Percentiles rank a stretch among this genome's conserved stretches.
Conservation (phyloP, 495 filamentous ascomycete genomes). For the Penicillium daleae region DNA sequence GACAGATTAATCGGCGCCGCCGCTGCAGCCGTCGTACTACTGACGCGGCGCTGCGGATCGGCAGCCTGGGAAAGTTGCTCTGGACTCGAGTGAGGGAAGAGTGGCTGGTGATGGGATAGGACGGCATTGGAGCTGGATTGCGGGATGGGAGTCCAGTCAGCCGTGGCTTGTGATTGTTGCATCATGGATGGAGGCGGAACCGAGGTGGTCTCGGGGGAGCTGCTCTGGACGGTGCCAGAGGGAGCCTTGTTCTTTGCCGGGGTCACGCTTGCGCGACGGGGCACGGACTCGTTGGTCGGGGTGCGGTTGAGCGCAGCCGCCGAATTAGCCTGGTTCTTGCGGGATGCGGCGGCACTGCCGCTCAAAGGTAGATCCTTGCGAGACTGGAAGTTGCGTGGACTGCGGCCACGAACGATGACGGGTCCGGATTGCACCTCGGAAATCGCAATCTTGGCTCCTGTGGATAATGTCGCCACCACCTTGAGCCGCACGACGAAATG, state of each 20-base stretch:
- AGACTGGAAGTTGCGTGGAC: slow-evolving; percentile 78
- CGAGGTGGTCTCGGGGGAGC: slow-evolving; percentile 44
- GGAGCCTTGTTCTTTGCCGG: slow-evolving; percentile 57
- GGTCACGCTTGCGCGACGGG: slow-evolving; percentile 49
- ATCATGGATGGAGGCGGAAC: slow-evolving; percentile 41
- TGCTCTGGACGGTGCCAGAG: slow-evolving; percentile 38
- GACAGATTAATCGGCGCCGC: slow-evolving; percentile 72
- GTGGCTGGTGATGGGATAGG: slow-evolving; percentile 42
- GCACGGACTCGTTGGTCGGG: slow-evolving; percentile 50
- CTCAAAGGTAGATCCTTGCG: slow-evolving; percentile 75
- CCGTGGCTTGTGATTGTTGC: slow-evolving; percentile 39
- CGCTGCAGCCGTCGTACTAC: slow-evolving; percentile 22
- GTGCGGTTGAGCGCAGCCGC: slow-evolving; percentile 47
- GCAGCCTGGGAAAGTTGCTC: slow-evolving; percentile 48
- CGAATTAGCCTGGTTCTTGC: slow-evolving; percentile 51
- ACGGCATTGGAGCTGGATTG: slow-evolving; percentile 31
- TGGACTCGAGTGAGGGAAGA: slow-evolving; percentile 59
- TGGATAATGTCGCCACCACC: slow-evolving; percentile 71
- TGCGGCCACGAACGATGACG: slow-evolving; percentile 77
- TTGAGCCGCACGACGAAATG: slow-evolving; percentile 79
- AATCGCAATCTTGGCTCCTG: slow-evolving; percentile 67
- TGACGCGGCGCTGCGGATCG: slow-evolving; percentile 37
- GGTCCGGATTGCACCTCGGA: slow-evolving; percentile 74
- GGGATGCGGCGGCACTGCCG: slow-evolving; percentile 70
- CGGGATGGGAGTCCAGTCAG: slow-evolving; percentile 47